These are phyloP conservation scores for Tolypocladium album DNA, from an alignment of 2,329 filamentous ascomycete species.

Conservation along the genomic window DNA sequence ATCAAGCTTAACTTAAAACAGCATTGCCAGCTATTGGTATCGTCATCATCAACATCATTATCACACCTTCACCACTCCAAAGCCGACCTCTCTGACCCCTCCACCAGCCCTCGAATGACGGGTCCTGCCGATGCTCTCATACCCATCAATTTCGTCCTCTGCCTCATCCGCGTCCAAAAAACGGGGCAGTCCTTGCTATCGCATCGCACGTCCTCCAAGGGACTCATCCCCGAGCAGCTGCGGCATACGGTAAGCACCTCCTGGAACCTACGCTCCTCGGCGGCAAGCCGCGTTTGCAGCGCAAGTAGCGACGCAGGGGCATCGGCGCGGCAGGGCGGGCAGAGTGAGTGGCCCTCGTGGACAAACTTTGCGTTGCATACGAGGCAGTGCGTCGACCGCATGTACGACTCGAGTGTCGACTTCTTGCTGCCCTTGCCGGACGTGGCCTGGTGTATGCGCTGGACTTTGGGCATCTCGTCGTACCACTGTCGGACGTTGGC, in stretches of 20 bases:
- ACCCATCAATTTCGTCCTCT: constrained; percentile 34
- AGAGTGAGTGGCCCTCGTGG: constrained; percentile 34
- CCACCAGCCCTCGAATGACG: constrained; percentile 19
- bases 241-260: constrained; percentile 66
- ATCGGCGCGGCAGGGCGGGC: constrained; percentile 42
- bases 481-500: constrained; percentile 89
- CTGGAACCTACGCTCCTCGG: constrained; percentile 50
- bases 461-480: constrained; percentile 90
- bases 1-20: neutral
- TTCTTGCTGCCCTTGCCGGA: constrained; percentile 28
- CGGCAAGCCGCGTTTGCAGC: constrained; percentile 51
- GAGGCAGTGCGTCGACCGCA: constrained; percentile 69
- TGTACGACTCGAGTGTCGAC: constrained; percentile 87
- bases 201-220: constrained; percentile 69
- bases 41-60: neutral
- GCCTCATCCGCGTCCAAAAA: constrained; percentile 69
- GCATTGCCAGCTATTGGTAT: neutral
- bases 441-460: constrained; percentile 45
- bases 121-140: constrained; percentile 24
- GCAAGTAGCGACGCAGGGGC: constrained; percentile 50
- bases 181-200: constrained; percentile 89
- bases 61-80: constrained; percentile 21
- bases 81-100: constrained; percentile 13
- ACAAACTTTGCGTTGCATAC: constrained; percentile 44
- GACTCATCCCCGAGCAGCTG: constrained; percentile 64